phyloP scores from a whole-genome alignment of 768 basidiomycete species.

The Leucocoprinus birnbaumii region DNA sequence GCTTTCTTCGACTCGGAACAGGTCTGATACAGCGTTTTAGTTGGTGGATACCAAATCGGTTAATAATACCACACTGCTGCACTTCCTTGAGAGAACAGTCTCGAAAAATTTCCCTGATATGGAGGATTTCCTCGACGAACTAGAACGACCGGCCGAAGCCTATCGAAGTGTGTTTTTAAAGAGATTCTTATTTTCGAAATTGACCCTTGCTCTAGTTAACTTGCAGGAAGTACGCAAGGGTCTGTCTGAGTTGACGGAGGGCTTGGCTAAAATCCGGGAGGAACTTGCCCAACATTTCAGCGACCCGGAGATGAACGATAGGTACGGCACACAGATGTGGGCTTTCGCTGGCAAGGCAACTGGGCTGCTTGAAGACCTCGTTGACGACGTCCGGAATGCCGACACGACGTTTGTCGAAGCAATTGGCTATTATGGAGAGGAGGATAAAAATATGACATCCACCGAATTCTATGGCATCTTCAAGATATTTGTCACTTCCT shows the following conservation, averaged over 20 bases:
- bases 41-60: constrained; percentile 97
- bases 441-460: constrained; percentile 81
- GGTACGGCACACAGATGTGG: constrained; percentile 92
- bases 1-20: not conserved
- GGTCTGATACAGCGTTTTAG: constrained; percentile 33
- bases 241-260: constrained; percentile 66
- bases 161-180: constrained; percentile 65
- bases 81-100: constrained; percentile 90
- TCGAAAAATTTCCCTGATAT: constrained; percentile 85
- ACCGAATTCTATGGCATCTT: constrained; percentile 96
- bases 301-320: constrained; percentile 66
- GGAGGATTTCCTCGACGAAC: constrained; percentile 85
- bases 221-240: constrained; percentile 82
- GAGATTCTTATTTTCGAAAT: not conserved
- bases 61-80: constrained; percentile 89
- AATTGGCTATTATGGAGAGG: constrained; percentile 90
- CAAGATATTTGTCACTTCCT: constrained; percentile 95
- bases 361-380: constrained; percentile 74
- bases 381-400: constrained; percentile 85
- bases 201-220: constrained; percentile 56
- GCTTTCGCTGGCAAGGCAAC: constrained; percentile 77
- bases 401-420: constrained; percentile 83
- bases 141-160: constrained; percentile 87
- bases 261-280: constrained; percentile 74
- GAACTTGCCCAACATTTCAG: constrained; percentile 81